Conservation (phyloP, 2,329 filamentous ascomycete genomes). For the Talaromyces funiculosus region DNA sequence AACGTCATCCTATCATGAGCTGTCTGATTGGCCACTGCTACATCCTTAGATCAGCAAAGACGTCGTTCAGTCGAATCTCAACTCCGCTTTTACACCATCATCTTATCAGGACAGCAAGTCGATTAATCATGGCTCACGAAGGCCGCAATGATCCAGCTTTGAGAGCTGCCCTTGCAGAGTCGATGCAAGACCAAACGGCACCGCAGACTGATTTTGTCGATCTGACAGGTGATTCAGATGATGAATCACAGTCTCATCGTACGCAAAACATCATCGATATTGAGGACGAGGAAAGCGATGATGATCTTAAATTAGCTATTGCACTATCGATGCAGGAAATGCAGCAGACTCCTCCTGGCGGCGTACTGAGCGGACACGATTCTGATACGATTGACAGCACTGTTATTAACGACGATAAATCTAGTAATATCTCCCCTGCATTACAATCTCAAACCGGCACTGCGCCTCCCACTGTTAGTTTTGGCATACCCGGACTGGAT, state of each 20-base stretch:
- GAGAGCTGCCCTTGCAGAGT: not conserved
- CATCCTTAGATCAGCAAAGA: not conserved
- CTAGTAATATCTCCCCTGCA: not conserved
- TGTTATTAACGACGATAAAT: not conserved
- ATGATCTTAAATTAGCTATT: conserved; percentile 33
- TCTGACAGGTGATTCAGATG: conserved; percentile 28
- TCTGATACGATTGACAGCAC: not conserved
- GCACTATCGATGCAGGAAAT: conserved; percentile 28
- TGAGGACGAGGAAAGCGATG: conserved; percentile 23
- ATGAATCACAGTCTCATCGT: conserved; percentile 25
- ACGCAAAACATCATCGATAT: conserved; percentile 19
- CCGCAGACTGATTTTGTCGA: conserved; percentile 23
- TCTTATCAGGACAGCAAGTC: not conserved
- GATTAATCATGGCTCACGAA: not conserved
- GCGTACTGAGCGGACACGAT: not conserved
- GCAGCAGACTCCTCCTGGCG: not conserved
- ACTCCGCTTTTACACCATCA: not conserved
- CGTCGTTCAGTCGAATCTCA: not conserved
- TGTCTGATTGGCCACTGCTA: not conserved
- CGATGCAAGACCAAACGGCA: not conserved
- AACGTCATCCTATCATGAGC: not conserved
- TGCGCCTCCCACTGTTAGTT: not conserved
- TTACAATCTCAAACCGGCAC: not conserved
- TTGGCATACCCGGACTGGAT: conserved; percentile 55
- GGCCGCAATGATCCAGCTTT: not conserved